These are phyloP conservation scores for Vanderwaltozyma polyspora DNA, from an alignment of 805 yeast genomes.

Conservation along the genomic window DNA sequence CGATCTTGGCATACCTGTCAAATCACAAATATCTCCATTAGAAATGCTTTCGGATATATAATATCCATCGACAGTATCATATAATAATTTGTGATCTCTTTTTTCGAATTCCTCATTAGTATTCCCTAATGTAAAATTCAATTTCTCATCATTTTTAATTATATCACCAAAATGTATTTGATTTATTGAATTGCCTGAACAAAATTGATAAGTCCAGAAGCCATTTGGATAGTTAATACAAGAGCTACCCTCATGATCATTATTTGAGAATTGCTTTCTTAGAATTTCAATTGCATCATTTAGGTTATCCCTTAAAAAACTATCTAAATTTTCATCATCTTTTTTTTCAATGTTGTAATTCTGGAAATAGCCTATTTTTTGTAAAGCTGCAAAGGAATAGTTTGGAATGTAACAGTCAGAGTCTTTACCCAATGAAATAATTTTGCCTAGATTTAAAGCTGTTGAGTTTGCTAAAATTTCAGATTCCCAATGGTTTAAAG, in stretches of 20 bases:
- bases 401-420: constrained; percentile 14
- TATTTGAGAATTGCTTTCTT: constrained; percentile 5
- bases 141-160: not conserved
- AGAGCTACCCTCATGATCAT: no score
- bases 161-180: constrained; percentile 35
- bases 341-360: no score
- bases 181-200: constrained; percentile 37
- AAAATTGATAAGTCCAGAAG: constrained; percentile 47
- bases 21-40: constrained; percentile 50
- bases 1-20: constrained; percentile 41
- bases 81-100: constrained; percentile 18
- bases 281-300: constrained; percentile 11
- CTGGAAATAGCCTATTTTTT: no score
- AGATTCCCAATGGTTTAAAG: constrained; percentile 10
- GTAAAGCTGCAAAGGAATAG: no score
- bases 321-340: constrained; percentile 6
- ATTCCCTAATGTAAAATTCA: constrained; percentile 27
- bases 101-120: constrained; percentile 10
- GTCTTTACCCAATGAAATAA: constrained; percentile 10
- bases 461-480: constrained; percentile 4
- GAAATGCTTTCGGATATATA: constrained; percentile 27
- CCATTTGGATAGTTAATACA: constrained; percentile 26
- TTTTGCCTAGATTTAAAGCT: constrained; percentile 8
- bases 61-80: constrained; percentile 25
- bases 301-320: constrained; percentile 7